Conservation (phyloP, 805 yeast species). For the Komagataella pseudopastoris region DNA sequence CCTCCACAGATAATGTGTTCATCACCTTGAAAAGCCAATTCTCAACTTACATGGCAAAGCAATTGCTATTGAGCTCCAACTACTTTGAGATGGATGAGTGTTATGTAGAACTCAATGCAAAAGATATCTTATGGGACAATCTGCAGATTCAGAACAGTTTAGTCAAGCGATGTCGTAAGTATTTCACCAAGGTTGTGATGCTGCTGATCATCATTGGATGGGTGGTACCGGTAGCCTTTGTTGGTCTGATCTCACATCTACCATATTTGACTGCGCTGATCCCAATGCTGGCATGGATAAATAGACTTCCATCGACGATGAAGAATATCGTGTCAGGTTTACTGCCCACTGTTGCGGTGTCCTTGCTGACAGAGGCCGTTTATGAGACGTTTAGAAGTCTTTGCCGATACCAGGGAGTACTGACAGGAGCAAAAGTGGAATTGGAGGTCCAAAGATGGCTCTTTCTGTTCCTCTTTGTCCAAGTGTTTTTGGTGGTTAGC, state of each 20-base stretch:
- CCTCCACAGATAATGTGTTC: slow-evolving; percentile 32
- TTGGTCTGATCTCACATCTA: slow-evolving; percentile 63
- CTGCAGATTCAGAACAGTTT: slow-evolving; percentile 24
- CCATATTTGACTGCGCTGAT: slow-evolving; percentile 48
- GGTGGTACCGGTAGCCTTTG: slow-evolving; percentile 75
- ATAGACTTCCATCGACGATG: slow-evolving; percentile 36
- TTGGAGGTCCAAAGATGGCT: slow-evolving; percentile 66
- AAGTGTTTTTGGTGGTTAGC: slow-evolving; percentile 73
- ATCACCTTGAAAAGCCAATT: slow-evolving; percentile 43
- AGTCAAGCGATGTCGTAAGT: slow-evolving; percentile 22
- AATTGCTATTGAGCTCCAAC: slow-evolving; percentile 31
- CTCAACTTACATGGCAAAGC: slow-evolving; percentile 53
- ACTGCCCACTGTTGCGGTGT: slow-evolving; percentile 53
- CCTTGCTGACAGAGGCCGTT: slow-evolving; percentile 49
- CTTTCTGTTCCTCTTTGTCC: slow-evolving; percentile 68
- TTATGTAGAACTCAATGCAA: slow-evolving; percentile 42
- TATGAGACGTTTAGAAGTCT: slow-evolving; percentile 43
- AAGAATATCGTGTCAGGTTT: slow-evolving; percentile 45
- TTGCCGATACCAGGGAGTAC: slow-evolving; percentile 39
- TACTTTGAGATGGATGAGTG: slow-evolving; percentile 29
- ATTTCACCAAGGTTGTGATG: slow-evolving; percentile 30
- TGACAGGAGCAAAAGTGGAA: slow-evolving; percentile 53
- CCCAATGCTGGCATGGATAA: slow-evolving; percentile 46
- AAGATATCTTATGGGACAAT: slow-evolving; percentile 65
- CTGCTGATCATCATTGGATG: slow-evolving; percentile 41